A percentile compares a stretch with the other conserved stretches of the same genome.
phyloP scores from a whole-genome alignment of 768 basidiomycete genomes.

The Goffeauzyma gilvescens region DNA sequence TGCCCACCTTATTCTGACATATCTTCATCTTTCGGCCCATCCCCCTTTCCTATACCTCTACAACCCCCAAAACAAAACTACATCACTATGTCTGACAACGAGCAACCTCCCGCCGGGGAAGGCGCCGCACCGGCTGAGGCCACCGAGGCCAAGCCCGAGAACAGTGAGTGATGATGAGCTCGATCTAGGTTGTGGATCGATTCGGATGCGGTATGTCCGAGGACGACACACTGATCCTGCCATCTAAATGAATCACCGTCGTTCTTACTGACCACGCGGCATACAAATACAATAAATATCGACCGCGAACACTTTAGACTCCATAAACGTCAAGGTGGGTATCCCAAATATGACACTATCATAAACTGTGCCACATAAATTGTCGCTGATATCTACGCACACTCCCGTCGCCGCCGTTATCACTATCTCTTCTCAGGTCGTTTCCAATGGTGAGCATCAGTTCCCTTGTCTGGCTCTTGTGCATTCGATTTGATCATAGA shows the following conservation, averaged over 20 bases:
- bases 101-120: no score
- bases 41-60: no score
- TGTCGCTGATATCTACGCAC: neutral
- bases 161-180: no score
- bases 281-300: no score
- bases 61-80: neutral
- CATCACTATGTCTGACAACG: slow-evolving; percentile 4
- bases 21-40: no score
- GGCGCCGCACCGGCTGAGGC: slow-evolving; percentile 5
- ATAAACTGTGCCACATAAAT: no score
- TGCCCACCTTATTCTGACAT: no score
- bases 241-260: neutral
- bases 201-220: no score
- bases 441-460: slow-evolving; percentile 3
- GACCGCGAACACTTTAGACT: no score
- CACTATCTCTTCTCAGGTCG: slow-evolving; percentile 1
- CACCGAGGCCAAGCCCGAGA: slow-evolving; percentile 10
- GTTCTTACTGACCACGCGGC: no score
- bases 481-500: neutral
- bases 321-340: slow-evolving; percentile 11
- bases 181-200: neutral
- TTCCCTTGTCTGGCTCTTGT: neutral
- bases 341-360: no score
- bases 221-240: neutral
- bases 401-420: neutral